Evolutionary conservation across 2,329 filamentous ascomycete species (phyloP), one percentile per base, ranked within the genome.

Genomic region (Truncatella angustata): DNA sequence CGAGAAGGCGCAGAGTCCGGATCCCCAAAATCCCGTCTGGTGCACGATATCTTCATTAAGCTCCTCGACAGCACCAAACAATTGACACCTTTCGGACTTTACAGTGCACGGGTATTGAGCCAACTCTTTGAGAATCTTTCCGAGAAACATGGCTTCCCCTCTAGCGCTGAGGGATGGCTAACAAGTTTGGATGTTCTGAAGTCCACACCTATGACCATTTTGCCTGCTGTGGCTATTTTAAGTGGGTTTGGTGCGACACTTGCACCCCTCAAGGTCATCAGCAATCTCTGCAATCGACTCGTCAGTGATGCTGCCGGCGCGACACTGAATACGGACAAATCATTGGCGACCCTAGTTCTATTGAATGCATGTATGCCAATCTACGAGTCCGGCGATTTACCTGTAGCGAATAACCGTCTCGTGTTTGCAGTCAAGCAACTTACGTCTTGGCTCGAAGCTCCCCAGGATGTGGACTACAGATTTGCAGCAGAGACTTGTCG

Each of bases 361-460:
- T 68, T 87, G 4, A 79, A 84, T 16, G 69, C 78, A 6, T 77
- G 73, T 51, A 66, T 80, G 53, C 66, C 71, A 7, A 66, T 84
- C 12, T 87, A 83, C 54, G 74, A 78, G 21, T 45, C 66, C 0
- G 79, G 74, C 2, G 70, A 78, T 54, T 57, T 85, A 6, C 83
- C 83, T 1, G 77, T 85, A 1, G 78, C 81, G 1, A 81, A 79
- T 40, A 85, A 92, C 61, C 81, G 91, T 21, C 70, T 94, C 3
- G 84, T 96, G 0, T 94, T 96, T 70, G 85, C 93, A 7, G 83
- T 93, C 37, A 90, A 88, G 63, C 86, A 92, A 56, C 78, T 96
- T 6, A 80, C 88, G 0, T 80, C 83, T 7, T 92, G 88, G 82
- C 72, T 92, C 0, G 79, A 86, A 12, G 75, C 75, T 0, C 65